Evolutionary conservation across 1,284 basidiomycete species (phyloP).

Genomic region (Gomphus bonarii): DNA sequence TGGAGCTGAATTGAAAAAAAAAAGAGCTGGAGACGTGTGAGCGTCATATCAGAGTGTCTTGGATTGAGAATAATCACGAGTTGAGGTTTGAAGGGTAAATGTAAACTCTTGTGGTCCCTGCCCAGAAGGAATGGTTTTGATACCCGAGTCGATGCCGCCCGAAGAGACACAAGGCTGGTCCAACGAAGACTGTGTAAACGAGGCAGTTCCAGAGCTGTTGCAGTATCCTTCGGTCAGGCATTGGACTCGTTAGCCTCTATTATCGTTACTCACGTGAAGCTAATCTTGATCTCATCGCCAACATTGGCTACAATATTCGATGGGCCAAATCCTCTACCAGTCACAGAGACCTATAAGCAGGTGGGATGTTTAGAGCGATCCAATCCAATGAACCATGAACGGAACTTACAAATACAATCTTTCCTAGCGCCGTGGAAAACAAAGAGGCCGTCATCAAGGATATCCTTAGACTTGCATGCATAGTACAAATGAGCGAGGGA

Average conservation of each 20-base stretch:
- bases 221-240: constrained; percentile 13
- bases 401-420: background rate
- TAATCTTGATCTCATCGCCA: background rate
- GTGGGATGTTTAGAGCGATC: background rate
- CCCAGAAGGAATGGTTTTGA: background rate
- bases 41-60: background rate
- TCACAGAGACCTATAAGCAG: background rate
- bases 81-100: background rate
- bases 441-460: background rate
- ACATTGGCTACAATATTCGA: background rate
- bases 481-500: background rate
- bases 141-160: constrained; percentile 1
- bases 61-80: background rate
- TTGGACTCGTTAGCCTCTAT: background rate
- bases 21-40: background rate
- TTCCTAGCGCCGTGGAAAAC: background rate
- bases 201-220: constrained; percentile 15
- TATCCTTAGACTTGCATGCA: background rate
- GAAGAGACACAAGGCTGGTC: constrained; percentile 14
- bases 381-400: no score
- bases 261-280: background rate
- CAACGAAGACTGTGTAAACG: constrained; percentile 18
- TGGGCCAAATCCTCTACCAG: background rate
- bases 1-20: background rate
- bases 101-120: background rate